These are phyloP conservation scores for Verticillium dahliae DNA, from an alignment of 2,329 filamentous ascomycete species.

Conservation along the genomic window DNA sequence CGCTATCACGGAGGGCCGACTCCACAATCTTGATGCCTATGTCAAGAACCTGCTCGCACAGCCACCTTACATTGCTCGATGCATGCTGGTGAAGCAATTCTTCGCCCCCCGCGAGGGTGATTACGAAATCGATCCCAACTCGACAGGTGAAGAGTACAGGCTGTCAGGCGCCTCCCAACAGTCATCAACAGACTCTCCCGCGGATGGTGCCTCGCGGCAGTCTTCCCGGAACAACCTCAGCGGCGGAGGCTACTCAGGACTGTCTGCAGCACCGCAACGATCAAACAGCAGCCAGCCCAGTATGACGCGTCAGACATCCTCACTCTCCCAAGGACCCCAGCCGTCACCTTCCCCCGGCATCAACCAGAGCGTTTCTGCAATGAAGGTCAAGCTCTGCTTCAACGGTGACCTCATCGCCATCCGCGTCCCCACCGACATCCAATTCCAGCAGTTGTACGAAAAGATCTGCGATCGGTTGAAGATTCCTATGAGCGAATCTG, in stretches of 20 bases:
- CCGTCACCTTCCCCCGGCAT: conserved; percentile 48
- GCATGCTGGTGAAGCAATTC: conserved; percentile 79
- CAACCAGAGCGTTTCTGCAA: conserved; percentile 42
- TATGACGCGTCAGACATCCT: conserved; percentile 37
- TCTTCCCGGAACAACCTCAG: conserved; percentile 60
- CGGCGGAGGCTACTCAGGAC: conserved; percentile 44
- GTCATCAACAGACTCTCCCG: conserved; percentile 57
- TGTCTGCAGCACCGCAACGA: conserved; percentile 43
- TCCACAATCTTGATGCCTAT: conserved; percentile 91
- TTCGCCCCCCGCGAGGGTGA: conserved; percentile 87
- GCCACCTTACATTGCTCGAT: conserved; percentile 76
- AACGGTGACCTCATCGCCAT: conserved; percentile 89
- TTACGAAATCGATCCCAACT: conserved; percentile 78
- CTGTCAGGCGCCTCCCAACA: conserved; percentile 64
- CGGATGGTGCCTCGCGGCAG: conserved; percentile 55
- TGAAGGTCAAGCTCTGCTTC: conserved; percentile 95
- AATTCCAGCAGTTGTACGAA: conserved; percentile 69
- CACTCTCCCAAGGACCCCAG: conserved; percentile 45
- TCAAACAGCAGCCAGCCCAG: conserved; percentile 26
- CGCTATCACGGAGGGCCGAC: conserved; percentile 85
- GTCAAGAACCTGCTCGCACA: conserved; percentile 85
- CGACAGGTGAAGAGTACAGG: conserved; percentile 62
- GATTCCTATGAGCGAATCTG: conserved; percentile 59
- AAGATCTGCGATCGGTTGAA: conserved; percentile 82
- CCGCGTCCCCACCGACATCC: conserved; percentile 75